Conservation (phyloP, 1,139 yeast genomes). For the Blastobotrys niveus region DNA sequence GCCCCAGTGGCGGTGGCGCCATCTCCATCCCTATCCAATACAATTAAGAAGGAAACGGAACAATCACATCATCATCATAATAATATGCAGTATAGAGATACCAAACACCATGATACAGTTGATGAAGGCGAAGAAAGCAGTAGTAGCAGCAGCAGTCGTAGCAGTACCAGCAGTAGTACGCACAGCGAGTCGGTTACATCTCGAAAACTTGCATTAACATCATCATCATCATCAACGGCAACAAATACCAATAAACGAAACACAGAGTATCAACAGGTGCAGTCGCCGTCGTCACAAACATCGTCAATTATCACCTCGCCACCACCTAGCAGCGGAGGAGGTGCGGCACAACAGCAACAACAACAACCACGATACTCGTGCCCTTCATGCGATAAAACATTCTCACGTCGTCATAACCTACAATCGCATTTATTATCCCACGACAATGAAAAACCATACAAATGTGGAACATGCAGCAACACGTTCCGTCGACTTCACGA, state of each 20-base stretch:
- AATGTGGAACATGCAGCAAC: slow-evolving; percentile 57
- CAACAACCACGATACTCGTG: slow-evolving; percentile 34
- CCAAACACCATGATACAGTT: too few relatives aligned
- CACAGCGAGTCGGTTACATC: too few relatives aligned
- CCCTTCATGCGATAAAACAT: slow-evolving; percentile 52
- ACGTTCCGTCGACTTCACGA: slow-evolving; percentile 71
- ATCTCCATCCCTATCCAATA: too few relatives aligned
- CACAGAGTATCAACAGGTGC: too few relatives aligned
- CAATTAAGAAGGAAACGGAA: too few relatives aligned
- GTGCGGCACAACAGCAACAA: neutral
- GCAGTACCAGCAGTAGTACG: too few relatives aligned
- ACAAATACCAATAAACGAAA: too few relatives aligned
- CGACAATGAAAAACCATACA: slow-evolving; percentile 59
- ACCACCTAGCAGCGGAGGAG: neutral
- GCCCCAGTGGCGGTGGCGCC: neutral
- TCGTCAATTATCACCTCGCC: neutral
- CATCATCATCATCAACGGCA: neutral
- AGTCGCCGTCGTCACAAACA: neutral
- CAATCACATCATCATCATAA: too few relatives aligned
- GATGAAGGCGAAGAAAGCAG: too few relatives aligned
- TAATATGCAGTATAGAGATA: too few relatives aligned
- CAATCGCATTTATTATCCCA: slow-evolving; percentile 69
- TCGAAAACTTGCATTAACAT: too few relatives aligned
- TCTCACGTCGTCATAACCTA: slow-evolving; percentile 67
- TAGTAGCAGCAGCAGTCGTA: too few relatives aligned